A percentile compares a stretch with the other conserved stretches of the same genome.
Conservation (phyloP, 805 yeast genomes). For the Hanseniaspora occidentalis region DNA sequence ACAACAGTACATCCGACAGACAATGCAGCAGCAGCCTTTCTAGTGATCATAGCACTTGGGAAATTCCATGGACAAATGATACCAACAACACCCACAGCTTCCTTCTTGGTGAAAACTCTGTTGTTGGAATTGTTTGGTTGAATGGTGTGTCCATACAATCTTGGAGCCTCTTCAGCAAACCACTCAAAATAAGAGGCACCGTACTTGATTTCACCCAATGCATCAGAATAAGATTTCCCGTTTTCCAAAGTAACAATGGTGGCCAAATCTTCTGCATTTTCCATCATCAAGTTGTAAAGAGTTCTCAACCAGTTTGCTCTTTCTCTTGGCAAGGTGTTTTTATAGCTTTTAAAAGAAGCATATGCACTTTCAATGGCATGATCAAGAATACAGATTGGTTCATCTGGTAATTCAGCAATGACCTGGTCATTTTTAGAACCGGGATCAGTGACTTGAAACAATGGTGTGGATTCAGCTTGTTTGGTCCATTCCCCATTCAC, state of each 20-base stretch:
- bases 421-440: slow-evolving; percentile 38
- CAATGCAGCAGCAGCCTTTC: slow-evolving; percentile 52
- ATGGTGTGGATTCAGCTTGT: slow-evolving; percentile 22
- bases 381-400: slow-evolving; percentile 46
- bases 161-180: slow-evolving; percentile 61
- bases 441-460: slow-evolving; percentile 66
- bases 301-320: slow-evolving; percentile 40
- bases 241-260: slow-evolving; percentile 46
- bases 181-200: slow-evolving; percentile 75
- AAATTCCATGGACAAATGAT: slow-evolving; percentile 57
- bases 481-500: slow-evolving; percentile 67
- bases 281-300: slow-evolving; percentile 37
- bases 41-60: slow-evolving; percentile 55
- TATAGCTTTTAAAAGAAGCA: slow-evolving; percentile 33
- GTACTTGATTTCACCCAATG: slow-evolving; percentile 42
- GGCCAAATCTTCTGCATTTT: slow-evolving; percentile 45
- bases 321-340: slow-evolving; percentile 35
- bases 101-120: slow-evolving; percentile 40
- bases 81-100: slow-evolving; percentile 55
- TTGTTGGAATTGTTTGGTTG: slow-evolving; percentile 40
- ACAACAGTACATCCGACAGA: slow-evolving; percentile 56
- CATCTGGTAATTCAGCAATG: slow-evolving; percentile 49
- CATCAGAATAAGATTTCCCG: slow-evolving; percentile 44
- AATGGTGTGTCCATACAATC: slow-evolving; percentile 43
- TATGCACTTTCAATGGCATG: slow-evolving; percentile 39